Base-by-base conservation (phyloP, 495 filamentous ascomycete genomes). In the Ascodesmis nigricans region DNA sequence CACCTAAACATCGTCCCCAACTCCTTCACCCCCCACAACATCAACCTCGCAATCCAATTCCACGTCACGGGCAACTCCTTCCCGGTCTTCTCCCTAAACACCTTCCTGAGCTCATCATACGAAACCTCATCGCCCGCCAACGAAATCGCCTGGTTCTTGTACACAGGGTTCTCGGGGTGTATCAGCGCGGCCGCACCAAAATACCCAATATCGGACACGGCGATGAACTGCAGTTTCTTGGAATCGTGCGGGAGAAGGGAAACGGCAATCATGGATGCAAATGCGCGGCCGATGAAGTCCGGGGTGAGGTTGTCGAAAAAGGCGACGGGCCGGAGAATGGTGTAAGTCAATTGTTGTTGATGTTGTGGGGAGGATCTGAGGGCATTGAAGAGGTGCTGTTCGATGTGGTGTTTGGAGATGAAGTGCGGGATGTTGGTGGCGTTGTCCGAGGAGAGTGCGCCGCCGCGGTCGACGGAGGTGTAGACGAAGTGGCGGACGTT, bases 221-320 rank as follows among this genome's bases (percentile, higher is more conserved):
- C 57, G 10, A 80, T 47, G 44, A 67, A 55, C 40, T 76, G 71
- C 35, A 78, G 42, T 0, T 47, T 27, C 37, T 64, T 61, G 17
- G 58, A 19, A n/a, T n/a, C n/a, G n/a, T n/a, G n/a, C n/a, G n/a
- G n/a, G n/a, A n/a, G n/a, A n/a, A n/a, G n/a, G n/a, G n/a, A n/a
- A n/a, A n/a, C n/a, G 1, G 57, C 52, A 5, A 58, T 53, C 47
- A 67, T 57, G 3, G 60, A 55, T 0, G 71, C 62, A 47, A 79
- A 75, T 0, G 71, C 56, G 38, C 68, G 71, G 23, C 66, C 69
- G 8, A 56, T 39, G 43, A 75, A 67, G 24, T 59, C 64, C 0
- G 66, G 64, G 0, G 53, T 58, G 11, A 75, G 47, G 44, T 73
- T 75, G 5, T 78, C 75, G 55, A 75, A 66, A 53, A 78, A 81